These are phyloP conservation scores for Malus sylvestris DNA, from an alignment of 306 rosid genomes.

Conservation along the genomic window DNA sequence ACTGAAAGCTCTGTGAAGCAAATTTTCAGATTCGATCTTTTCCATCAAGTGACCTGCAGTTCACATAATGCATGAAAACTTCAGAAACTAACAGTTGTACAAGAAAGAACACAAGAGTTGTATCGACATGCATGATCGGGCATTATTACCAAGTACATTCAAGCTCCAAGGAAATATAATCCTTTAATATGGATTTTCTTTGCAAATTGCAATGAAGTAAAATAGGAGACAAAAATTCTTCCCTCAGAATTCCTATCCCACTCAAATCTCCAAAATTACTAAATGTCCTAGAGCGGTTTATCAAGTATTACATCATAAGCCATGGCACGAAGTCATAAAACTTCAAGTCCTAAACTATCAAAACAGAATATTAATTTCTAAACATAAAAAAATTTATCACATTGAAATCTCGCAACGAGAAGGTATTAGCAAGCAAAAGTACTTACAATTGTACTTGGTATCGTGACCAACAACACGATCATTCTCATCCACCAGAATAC, in stretches of 20 bases:
- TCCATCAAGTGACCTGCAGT: constrained; percentile 91
- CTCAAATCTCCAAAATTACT: background rate
- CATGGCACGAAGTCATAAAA: background rate
- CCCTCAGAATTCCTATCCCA: background rate
- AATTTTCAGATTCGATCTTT: constrained; percentile 76
- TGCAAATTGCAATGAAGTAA: background rate
- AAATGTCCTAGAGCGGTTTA: background rate
- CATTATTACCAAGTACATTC: background rate
- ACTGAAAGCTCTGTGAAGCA: constrained; percentile 94
- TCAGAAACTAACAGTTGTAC: background rate
- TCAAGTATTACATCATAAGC: background rate
- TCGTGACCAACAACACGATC: constrained; percentile 90
- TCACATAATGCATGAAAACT: constrained; percentile 13
- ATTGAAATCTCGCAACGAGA: background rate
- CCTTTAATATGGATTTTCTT: background rate
- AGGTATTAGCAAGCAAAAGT: background rate
- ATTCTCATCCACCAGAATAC: constrained; percentile 97
- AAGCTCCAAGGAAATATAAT: background rate
- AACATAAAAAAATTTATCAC: background rate
- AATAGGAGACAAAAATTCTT: background rate
- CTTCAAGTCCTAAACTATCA: background rate
- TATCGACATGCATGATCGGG: background rate
- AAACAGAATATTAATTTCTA: background rate
- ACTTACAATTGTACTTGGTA: constrained; percentile 90
- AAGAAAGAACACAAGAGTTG: background rate